Evolutionary conservation across 148 eudicot genomes (phyloP).

Genomic region (Cornus controversa): DNA sequence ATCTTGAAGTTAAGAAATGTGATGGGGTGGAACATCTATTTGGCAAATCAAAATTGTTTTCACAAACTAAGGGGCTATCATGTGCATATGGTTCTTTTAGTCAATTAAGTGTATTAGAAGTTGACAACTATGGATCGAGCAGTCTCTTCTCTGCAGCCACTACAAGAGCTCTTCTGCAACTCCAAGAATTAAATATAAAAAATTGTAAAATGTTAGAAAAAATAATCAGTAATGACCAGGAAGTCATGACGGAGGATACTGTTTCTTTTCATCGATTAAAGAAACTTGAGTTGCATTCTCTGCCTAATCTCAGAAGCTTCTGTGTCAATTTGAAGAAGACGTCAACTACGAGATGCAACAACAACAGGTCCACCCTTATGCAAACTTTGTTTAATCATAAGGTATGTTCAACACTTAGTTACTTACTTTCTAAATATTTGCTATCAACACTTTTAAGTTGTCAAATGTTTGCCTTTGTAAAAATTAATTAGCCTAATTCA

Average conservation of each 20-base stretch:
- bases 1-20: no score
- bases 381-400: background rate
- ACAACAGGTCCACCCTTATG: background rate
- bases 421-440: no score
- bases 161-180: background rate
- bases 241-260: background rate
- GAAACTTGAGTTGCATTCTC: rapidly evolving
- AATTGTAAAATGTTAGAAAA: background rate
- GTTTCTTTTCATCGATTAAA: background rate
- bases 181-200: background rate
- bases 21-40: no score
- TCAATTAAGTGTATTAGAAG: background rate
- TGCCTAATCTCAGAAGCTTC: background rate
- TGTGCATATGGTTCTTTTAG: no score
- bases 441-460: no score
- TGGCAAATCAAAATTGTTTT: no score
- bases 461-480: no score
- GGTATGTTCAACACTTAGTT: background rate
- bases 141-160: no score
- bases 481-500: no score
- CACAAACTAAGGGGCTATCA: no score
- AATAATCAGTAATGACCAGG: background rate
- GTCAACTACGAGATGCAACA: background rate
- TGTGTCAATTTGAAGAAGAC: background rate
- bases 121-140: no score